Base-by-base conservation (phyloP, 1,139 yeast species). In the Scheffersomyces segobiensis region DNA sequence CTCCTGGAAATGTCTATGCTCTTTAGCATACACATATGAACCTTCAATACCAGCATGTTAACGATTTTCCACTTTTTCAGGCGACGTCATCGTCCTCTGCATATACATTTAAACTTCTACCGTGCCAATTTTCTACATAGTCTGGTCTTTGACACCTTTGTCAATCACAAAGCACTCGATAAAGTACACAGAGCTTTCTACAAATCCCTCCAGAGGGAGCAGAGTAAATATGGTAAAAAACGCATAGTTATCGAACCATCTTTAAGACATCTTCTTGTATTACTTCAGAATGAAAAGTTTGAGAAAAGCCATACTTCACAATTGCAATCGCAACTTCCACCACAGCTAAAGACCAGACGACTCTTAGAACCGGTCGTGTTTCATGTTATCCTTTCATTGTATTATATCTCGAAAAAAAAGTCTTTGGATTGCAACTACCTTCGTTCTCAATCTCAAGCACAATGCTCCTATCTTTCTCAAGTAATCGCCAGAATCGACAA, bases 231-330 rank as follows among this genome's bases (percentile, higher is more conserved):
- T 57, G 62, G 66, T 7, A 62, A 63, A 53, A 49, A 46, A 1
- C 50, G 46, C 8, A 60, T 69, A 3, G 58, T 56, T 12, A 57
- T 77, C 47, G 63, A 63, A 32, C 78, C 78, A 1, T 65, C 67
- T 1, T 58, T 77, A 1, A 64, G 62, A 26, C 68, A 73, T 54
- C 66, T 74, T 50, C 66, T 75, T 14, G 71, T 76, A n/a, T 69
- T 71, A 58, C 57, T 71, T 46, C 71, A 67, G 24, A 60, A 60
- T 57, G 65, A 59, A 14, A 49, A 20, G 50, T 20, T 20, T 24
- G 50, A 24, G 24, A 48, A 7, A 6, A 18, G 20, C 18, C n/a
- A 17, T 17, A 48, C 6, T 5, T 20, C 21, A 14, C 26, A 48
- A 48, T 48, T 48, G 18, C 24, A 17, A 12, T 10, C 6, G 24